Conservation (phyloP, 2,329 filamentous ascomycete species). For the Diplodia mutila region DNA sequence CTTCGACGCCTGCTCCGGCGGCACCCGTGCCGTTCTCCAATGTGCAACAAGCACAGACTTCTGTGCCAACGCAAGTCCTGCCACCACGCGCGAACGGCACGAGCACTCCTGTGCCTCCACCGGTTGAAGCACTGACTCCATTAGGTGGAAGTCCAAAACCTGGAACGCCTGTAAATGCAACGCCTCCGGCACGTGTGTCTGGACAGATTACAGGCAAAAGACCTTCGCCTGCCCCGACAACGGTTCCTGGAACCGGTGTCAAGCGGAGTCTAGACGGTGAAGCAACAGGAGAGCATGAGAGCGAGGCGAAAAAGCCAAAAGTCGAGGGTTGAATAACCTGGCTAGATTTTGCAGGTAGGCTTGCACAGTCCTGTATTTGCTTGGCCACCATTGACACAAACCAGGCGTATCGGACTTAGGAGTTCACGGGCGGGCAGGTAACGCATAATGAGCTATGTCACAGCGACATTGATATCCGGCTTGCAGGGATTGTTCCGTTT, state of each 20-base stretch:
- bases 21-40: background rate
- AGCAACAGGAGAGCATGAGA: background rate
- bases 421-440: conserved; percentile 6
- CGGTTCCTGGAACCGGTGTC: background rate
- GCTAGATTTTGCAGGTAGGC: conserved; percentile 1
- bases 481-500: background rate
- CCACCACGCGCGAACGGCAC: conserved; percentile 16
- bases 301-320: conserved; percentile 20
- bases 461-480: conserved; percentile 14
- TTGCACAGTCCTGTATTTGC: background rate
- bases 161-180: conserved; percentile 7
- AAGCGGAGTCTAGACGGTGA: conserved; percentile 18
- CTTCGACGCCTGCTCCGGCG: background rate
- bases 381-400: background rate
- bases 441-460: conserved; percentile 17
- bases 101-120: conserved; percentile 20
- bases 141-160: conserved; percentile 14
- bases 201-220: background rate
- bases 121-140: conserved; percentile 25
- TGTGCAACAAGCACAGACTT: background rate
- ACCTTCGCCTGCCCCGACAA: conserved; percentile 1
- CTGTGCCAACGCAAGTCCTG: background rate
- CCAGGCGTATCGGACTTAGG: conserved; percentile 5
- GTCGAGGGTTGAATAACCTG: background rate
- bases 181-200: background rate